Percentiles rank a stretch among this genome's conserved stretches.
Evolutionary conservation across 2,329 filamentous ascomycete species (phyloP).

Genomic region (Curvularia eragrostidis): DNA sequence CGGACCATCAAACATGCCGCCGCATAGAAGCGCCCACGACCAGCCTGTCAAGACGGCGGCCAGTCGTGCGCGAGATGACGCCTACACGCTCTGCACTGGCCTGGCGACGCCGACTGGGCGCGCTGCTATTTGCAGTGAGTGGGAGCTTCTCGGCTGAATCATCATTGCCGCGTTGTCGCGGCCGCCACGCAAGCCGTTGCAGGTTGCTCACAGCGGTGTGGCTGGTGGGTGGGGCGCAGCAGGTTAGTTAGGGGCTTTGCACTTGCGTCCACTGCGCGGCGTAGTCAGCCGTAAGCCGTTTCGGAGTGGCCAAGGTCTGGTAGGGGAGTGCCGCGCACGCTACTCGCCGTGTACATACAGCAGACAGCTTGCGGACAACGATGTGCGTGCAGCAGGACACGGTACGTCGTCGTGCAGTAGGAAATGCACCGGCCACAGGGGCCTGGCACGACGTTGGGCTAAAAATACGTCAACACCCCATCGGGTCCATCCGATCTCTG

Average conservation of each 20-base stretch:
- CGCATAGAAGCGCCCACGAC: background rate
- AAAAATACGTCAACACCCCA: conserved; percentile 15
- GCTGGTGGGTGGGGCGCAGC: conserved; percentile 9
- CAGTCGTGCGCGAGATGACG: background rate
- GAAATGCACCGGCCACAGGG: background rate
- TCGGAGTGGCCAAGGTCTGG: conserved; percentile 4
- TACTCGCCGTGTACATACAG: background rate
- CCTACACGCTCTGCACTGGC: background rate
- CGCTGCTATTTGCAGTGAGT: background rate
- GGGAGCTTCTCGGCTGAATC: background rate
- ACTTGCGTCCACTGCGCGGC: background rate
- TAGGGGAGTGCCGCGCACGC: background rate
- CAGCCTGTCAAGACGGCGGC: background rate
- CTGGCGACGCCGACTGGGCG: background rate
- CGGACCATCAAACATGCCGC: background rate
- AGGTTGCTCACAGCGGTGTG: conserved; percentile 15
- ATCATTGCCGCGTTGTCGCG: background rate
- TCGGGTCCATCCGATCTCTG: background rate
- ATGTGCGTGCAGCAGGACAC: background rate
- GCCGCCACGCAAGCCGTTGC: conserved; percentile 6
- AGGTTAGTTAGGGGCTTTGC: background rate
- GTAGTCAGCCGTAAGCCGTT: conserved; percentile 17
- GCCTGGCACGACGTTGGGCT: conserved; percentile 10
- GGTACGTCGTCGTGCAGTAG: background rate
- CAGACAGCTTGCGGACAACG: background rate